phyloP scores from a whole-genome alignment of 2,329 filamentous ascomycete species.

The Coniochaeta sp. region DNA sequence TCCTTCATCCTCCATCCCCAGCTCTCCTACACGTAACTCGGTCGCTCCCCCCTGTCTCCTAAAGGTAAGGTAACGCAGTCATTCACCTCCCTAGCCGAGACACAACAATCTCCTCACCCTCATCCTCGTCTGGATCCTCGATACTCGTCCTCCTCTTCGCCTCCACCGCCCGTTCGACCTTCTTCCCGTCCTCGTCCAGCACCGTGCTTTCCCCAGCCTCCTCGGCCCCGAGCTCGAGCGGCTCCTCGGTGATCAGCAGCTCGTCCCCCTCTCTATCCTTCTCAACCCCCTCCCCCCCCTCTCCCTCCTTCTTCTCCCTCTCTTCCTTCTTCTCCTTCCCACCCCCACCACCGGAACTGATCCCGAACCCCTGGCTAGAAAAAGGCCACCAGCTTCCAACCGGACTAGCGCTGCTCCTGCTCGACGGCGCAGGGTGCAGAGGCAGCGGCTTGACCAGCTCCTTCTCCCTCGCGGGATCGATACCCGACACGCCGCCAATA shows the following conservation, averaged over 20 bases:
- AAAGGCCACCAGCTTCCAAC: constrained; percentile 55
- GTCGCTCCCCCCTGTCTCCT: too few relatives aligned
- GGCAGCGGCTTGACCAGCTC: constrained; percentile 49
- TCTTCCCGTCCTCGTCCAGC: constrained; percentile 32
- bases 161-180: constrained; percentile 39
- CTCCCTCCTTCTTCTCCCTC: constrained; percentile 14
- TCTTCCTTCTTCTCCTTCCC: constrained; percentile 20
- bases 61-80: too few relatives aligned
- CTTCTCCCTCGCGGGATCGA: constrained; percentile 25
- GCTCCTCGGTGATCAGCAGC: constrained; percentile 19
- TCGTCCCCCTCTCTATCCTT: constrained; percentile 19
- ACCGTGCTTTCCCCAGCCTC: constrained; percentile 11
- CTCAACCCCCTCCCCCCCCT: constrained; percentile 21
- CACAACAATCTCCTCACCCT: constrained; percentile 14
- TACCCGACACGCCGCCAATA: constrained; percentile 10
- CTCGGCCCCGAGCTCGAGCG: constrained; percentile 10
- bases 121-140: constrained; percentile 51
- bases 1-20: neutral
- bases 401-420: constrained; percentile 16
- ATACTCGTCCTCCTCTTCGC: constrained; percentile 49
- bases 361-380: constrained; percentile 29
- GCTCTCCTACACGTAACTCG: too few relatives aligned
- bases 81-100: constrained; percentile 6
- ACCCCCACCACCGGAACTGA: constrained; percentile 22
- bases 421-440: constrained; percentile 32